Base-by-base conservation (phyloP, 2,329 filamentous ascomycete species). In the Aspergillus thermomutatus region DNA sequence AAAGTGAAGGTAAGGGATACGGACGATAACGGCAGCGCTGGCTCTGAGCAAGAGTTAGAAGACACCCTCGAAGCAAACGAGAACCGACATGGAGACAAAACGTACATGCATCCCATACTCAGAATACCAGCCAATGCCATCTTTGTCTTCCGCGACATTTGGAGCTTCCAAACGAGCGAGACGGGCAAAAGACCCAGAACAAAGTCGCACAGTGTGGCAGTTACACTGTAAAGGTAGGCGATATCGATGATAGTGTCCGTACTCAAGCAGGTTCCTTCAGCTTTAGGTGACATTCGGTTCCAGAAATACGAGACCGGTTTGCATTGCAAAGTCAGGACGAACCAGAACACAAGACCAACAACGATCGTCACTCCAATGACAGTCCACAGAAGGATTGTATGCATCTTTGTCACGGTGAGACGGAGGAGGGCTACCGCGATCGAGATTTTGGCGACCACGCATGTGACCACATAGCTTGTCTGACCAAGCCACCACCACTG, bases 401-500 rank as follows among this genome's bases (percentile, higher is more conserved):
- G 80, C n/a, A 72, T 57, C 41, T 65, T 71, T 43, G 75, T 70
- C 34, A 79, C 69, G 0, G 81, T 79, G 21, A 85, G 74, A 50
- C 82, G 78, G 14, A 83, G 76, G 46, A 84, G 76, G 57, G 83
- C 82, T n/a, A 82, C 70, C 4, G 76, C 79, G 52, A 84, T 80
- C 1, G 81, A 79, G 40, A 82, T 72, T 57, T 82, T 83, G 48
- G 81, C 74, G 11, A 79, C 65, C 41, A 77, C 73, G 23, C 75
- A 80, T 4, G 76, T 73, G 54, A 81, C 66, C 7, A 80, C 76
- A 65, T 84, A 85, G 59, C 79, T 77, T n/a, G 81, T 69, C 62
- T 84, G 82, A 60, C 80, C 81, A n/a, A 84, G 75, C 71, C 79
- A 84, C 81, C 80, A 84, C 68, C 69, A 74, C 72, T 73, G 21